Evolutionary conservation across 202 grass and related monocot genomes (phyloP).

Genomic region (Zoysia matrella): DNA sequence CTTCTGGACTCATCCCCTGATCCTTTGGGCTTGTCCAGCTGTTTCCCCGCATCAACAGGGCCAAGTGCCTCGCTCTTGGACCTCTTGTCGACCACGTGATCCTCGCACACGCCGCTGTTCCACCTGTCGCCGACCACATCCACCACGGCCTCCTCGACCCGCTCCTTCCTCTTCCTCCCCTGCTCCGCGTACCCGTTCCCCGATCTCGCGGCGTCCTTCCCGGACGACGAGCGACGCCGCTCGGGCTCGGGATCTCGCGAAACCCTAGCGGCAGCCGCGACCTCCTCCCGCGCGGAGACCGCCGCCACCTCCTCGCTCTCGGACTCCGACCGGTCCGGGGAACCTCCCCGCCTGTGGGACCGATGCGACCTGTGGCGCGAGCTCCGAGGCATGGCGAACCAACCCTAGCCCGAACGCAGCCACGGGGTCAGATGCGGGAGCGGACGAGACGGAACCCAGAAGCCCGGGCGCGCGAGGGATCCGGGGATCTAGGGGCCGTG

Average conservation of each 20-base stretch:
- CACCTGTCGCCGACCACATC: no score
- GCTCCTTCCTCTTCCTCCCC: no score
- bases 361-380: no score
- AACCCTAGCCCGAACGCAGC: constrained; percentile 57
- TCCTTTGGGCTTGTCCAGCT: no score
- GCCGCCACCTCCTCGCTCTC: constrained; percentile 59
- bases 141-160: no score
- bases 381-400: constrained; percentile 65
- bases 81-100: constrained; percentile 63
- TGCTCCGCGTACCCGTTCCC: no score
- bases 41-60: constrained; percentile 56
- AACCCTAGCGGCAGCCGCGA: constrained; percentile 65
- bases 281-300: constrained; percentile 58
- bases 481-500: constrained; percentile 33
- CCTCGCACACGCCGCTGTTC: no score
- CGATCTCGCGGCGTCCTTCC: no score
- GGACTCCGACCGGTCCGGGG: no score
- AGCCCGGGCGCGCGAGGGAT: constrained; percentile 23
- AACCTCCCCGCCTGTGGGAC: no score
- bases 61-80: constrained; percentile 70
- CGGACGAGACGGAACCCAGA: neutral
- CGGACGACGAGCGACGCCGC: no score
- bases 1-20: constrained; percentile 61
- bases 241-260: constrained; percentile 17
- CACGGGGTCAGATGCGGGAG: constrained; percentile 24